These are phyloP conservation scores for Boletus sp. DNA, from an alignment of 1,284 basidiomycete genomes.

Conservation along the genomic window DNA sequence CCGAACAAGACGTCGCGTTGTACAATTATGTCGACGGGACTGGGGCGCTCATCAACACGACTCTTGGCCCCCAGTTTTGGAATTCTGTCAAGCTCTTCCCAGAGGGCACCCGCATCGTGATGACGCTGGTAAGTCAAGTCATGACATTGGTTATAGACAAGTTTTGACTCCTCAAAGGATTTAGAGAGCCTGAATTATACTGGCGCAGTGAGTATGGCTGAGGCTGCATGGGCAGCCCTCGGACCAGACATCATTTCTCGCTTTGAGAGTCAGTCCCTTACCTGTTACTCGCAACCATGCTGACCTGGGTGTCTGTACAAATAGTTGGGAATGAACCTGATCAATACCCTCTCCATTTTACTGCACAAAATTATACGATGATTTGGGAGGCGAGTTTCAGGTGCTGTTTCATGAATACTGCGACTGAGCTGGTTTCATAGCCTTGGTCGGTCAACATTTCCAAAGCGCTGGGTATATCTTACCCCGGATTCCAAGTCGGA, in stretches of 20 bases:
- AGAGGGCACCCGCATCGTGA: conserved; percentile 47
- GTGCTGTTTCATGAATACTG: not conserved
- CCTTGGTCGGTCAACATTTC: conserved; percentile 53
- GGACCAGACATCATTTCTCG: conserved; percentile 42
- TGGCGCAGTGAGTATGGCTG: conserved; percentile 47
- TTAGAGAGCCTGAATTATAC: conserved; percentile 46
- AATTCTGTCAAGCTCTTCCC: conserved; percentile 49
- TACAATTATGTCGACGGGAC: conserved; percentile 48
- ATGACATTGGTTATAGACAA: not conserved
- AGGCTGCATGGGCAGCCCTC: conserved; percentile 45
- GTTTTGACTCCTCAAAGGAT: conserved; percentile 36
- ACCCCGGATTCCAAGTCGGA: conserved; percentile 49
- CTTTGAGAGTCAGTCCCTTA: conserved; percentile 47
- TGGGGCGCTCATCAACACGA: conserved; percentile 51
- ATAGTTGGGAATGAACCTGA: conserved; percentile 61
- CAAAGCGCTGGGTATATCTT: conserved; percentile 38
- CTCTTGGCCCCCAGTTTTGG: conserved; percentile 54
- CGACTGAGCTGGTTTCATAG: conserved; percentile 27
- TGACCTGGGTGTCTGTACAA: conserved; percentile 5
- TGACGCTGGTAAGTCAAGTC: conserved; percentile 44
- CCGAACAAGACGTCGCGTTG: conserved; percentile 42
- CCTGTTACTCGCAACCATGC: not conserved
- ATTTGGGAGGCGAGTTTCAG: conserved; percentile 45
- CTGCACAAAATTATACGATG: conserved; percentile 46
- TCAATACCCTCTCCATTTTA: conserved; percentile 46